A percentile compares a stretch with the other conserved stretches of the same genome.
These are phyloP conservation scores for Pythium dissotocum DNA, from an alignment of 352 stramenopile genomes.

Conservation along the genomic window DNA sequence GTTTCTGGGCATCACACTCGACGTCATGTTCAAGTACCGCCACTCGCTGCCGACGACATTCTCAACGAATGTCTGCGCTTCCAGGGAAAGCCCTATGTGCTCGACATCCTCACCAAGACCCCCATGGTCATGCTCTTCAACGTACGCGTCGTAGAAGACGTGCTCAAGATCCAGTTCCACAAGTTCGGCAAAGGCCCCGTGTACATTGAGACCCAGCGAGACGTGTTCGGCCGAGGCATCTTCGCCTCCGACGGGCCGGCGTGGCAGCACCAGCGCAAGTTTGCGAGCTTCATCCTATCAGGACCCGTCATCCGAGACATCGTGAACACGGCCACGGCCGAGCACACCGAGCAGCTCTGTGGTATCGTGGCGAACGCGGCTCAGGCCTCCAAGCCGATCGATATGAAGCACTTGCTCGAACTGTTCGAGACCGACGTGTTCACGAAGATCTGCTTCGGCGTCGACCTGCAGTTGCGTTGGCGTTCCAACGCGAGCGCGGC, in stretches of 20 bases:
- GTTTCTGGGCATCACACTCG: conserved; percentile 15
- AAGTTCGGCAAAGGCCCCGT: conserved; percentile 60
- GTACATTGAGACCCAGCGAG: conserved; percentile 35
- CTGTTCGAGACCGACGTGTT: conserved; percentile 70
- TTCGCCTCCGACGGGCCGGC: conserved; percentile 39
- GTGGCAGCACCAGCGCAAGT: conserved; percentile 75
- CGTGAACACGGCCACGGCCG: conserved; percentile 39
- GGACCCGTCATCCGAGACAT: conserved; percentile 49
- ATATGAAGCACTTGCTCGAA: conserved; percentile 48
- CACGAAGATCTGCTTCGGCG: conserved; percentile 52
- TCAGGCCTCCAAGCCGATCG: conserved; percentile 16
- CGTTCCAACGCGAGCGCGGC: neutral
- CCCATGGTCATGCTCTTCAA: conserved; percentile 40
- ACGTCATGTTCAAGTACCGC: conserved; percentile 6
- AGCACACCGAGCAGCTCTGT: conserved; percentile 36
- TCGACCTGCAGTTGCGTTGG: conserved; percentile 24
- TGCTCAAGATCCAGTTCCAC: conserved; percentile 55
- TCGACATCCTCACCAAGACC: conserved; percentile 34
- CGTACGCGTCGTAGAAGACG: conserved; percentile 42
- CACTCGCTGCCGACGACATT: conserved; percentile 32
- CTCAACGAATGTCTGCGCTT: conserved; percentile 20
- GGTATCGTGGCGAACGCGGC: conserved; percentile 22
- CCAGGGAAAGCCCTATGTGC: conserved; percentile 37
- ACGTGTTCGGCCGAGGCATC: conserved; percentile 70
- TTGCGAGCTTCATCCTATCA: conserved; percentile 83